Evolutionary conservation across 352 stramenopile genomes (phyloP).

Genomic region (Phytophthora rubi): DNA sequence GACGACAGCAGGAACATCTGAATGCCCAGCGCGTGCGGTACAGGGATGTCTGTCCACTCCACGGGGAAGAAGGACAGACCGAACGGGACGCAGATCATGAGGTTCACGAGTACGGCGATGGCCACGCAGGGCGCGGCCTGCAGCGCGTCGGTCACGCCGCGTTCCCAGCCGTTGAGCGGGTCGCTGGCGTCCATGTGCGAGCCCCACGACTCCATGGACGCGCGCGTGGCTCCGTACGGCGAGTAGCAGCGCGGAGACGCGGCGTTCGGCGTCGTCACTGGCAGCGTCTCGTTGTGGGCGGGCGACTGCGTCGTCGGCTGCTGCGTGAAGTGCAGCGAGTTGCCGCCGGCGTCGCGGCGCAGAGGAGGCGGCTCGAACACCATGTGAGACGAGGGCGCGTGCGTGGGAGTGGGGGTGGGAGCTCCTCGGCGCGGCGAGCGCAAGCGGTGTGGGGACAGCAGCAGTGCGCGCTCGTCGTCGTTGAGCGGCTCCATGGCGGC

Average conservation of each 20-base stretch:
- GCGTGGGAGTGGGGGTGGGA: constrained; percentile 9
- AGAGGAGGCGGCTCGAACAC: constrained; percentile 76
- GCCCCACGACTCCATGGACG: constrained; percentile 29
- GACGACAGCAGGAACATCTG: constrained; percentile 87
- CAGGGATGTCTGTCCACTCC: constrained; percentile 77
- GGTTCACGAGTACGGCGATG: constrained; percentile 81
- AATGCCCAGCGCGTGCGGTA: constrained; percentile 79
- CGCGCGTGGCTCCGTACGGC: constrained; percentile 22
- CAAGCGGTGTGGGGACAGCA: constrained; percentile 22
- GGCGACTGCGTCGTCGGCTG: constrained; percentile 9
- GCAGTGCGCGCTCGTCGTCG: constrained; percentile 26
- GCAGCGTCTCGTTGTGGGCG: constrained; percentile 25
- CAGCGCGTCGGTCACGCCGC: constrained; percentile 33
- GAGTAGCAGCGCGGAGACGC: constrained; percentile 30
- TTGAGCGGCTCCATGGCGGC: constrained; percentile 33
- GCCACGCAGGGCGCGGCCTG: constrained; percentile 61
- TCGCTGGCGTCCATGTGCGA: constrained; percentile 8
- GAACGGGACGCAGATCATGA: constrained; percentile 90
- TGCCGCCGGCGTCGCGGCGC: constrained; percentile 59
- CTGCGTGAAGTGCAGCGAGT: constrained; percentile 56
- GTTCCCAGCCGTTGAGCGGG: constrained; percentile 38
- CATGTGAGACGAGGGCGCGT: constrained; percentile 41
- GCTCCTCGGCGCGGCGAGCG: constrained; percentile 11
- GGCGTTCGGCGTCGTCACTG: constrained; percentile 24
- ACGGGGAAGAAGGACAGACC: constrained; percentile 86